Evolutionary conservation across 768 basidiomycete genomes (phyloP), one percentile per base, ranked within the genome.

Genomic region (Leccinum boreale): DNA sequence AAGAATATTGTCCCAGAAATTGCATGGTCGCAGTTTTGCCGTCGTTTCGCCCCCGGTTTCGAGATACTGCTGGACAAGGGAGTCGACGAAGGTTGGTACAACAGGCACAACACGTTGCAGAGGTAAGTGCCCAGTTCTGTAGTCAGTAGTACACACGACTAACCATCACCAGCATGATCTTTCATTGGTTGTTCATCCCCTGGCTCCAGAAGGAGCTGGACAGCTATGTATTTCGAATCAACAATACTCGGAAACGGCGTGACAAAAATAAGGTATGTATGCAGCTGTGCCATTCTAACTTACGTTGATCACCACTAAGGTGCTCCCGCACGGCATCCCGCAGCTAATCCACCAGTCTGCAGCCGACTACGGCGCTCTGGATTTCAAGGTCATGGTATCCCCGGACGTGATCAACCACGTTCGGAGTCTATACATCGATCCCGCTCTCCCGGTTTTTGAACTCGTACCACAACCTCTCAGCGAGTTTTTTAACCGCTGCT

Each of bases 1-100:
- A 71, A 64, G 24, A 24, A 24, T 49, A 63, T 82, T 45, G 77
- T 73, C 55, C 67, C 76, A 0, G 79, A 82, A 56, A 74, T 73
- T 0, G 19, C 44, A 45, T 45, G 19, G 44, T 45, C 44, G 17
- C 19, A 45, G 44, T 10, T 45, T n/a, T 7, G 59, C 57, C 53
- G 62, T 0, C 36, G 63, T 1, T 80, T 71, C 46, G 54, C 72
- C 0, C 75, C 72, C 1, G 75, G 76, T 0, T 79, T 76, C 63
- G 75, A 81, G 56, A 24, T 62, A 3, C 35, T 74, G 0, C 58
- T 80, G 1, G 65, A 77, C 0, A 5, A 55, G 0, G 77, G 77
- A 7, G 19, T 55, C 0, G 12, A 15, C 52, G 74, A 61, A 4
- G 73, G 68, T 0, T 68, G 56, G 58, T 79, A 75, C 61, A 64